These are phyloP conservation scores for Phytophthora rubi DNA, from an alignment of 352 stramenopile species.

Conservation along the genomic window DNA sequence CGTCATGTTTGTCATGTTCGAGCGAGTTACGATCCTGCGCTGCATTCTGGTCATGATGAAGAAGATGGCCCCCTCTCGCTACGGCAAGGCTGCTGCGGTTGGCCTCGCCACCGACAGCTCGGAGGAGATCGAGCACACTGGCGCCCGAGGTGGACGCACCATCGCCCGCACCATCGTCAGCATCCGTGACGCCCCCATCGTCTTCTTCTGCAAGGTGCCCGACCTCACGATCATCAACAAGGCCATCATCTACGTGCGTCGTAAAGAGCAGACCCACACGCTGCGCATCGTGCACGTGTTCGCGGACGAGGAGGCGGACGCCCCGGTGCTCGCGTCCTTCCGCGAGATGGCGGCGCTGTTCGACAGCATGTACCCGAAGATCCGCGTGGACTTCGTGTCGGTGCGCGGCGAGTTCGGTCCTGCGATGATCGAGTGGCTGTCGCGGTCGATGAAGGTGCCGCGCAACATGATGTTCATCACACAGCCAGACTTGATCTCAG, in stretches of 20 bases:
- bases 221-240: slow-evolving; percentile 95
- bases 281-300: slow-evolving; percentile 85
- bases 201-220: slow-evolving; percentile 92
- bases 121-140: slow-evolving; percentile 51
- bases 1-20: slow-evolving; percentile 86
- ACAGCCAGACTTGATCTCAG: slow-evolving; percentile 64
- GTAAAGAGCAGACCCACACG: slow-evolving; percentile 86
- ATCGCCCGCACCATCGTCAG: slow-evolving; percentile 80
- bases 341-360: slow-evolving; percentile 64
- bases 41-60: slow-evolving; percentile 67
- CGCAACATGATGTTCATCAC: slow-evolving; percentile 92
- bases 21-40: slow-evolving; percentile 83
- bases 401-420: slow-evolving; percentile 63
- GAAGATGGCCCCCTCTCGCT: slow-evolving; percentile 63
- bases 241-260: slow-evolving; percentile 86
- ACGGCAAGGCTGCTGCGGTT: slow-evolving; percentile 21
- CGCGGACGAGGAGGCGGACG: slow-evolving; percentile 32
- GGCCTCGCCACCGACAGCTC: slow-evolving; percentile 11
- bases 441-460: slow-evolving; percentile 62
- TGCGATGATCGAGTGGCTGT: slow-evolving; percentile 78
- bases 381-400: slow-evolving; percentile 80
- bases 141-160: slow-evolving; percentile 77
- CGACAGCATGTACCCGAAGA: slow-evolving; percentile 86
- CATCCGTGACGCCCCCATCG: slow-evolving; percentile 89
- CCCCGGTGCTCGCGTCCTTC: slow-evolving; percentile 28